Evolutionary conservation across 352 stramenopile genomes (phyloP), one percentile per base, ranked within the genome.

Genomic region (Globisporangium apiculatum): DNA sequence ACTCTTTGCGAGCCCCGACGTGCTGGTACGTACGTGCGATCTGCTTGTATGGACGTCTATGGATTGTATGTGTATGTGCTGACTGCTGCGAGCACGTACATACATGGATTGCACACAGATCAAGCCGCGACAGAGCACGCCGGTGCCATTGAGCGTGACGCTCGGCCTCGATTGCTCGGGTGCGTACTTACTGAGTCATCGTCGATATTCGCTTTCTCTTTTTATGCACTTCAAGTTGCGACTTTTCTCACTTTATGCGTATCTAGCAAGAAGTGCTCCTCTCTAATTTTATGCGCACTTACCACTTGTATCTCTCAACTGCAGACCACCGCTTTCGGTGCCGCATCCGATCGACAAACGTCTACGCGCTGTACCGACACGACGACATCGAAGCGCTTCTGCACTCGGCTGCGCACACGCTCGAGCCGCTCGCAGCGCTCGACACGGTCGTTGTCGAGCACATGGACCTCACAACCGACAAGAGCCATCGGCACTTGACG

Each of bases 401-500:
- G 40, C 56, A 62, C 36, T 64, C 67, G 11, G 58, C 45, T 24
- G 41, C 68, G 36, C 51, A 58, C 5, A 36, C 65, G 37, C 51
- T 85, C 24, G 69, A 77, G 51, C 74, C 80, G 24, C 77, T 84
- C 51, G 62, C 87, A 17, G 67, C 71, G 24, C 62, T 89, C 24
- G 81, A 91, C 60, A 77, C 81, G 18, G 55, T 86, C n/a, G 78
- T 91, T 15, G 67, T 91, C 37, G 81, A 91, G 68, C 63, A 71
- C 15, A 79, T 88, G 62, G 73, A 88, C 64, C 67, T 90, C 51
- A 73, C 77, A 14, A 81, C 73, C 12, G 71, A 83, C 58, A 83
- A 84, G 55, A 72, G 66, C 5, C 72, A 67, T 14, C 77, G 80
- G 7, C 59, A 74, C 52, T 63, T 90, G 51, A 76, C 77, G 14